These are phyloP conservation scores for Penicillium psychrofluorescens DNA, from an alignment of 495 filamentous ascomycete species.

Conservation along the genomic window DNA sequence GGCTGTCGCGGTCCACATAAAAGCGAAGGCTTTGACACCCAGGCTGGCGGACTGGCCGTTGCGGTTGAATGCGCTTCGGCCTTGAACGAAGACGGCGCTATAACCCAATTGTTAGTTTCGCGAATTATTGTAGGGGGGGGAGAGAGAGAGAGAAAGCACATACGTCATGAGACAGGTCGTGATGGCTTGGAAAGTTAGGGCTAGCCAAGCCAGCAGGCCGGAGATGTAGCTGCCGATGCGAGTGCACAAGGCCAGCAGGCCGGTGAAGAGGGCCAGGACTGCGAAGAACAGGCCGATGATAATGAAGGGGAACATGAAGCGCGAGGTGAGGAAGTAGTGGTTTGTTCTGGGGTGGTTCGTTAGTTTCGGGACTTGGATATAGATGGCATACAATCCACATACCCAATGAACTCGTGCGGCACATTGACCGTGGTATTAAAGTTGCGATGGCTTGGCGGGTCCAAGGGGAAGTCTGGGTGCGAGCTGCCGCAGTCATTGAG, in stretches of 20 bases:
- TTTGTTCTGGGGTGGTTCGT: constrained; percentile 28
- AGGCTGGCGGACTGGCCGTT: constrained; percentile 52
- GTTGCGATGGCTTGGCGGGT: constrained; percentile 50
- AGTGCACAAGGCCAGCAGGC: constrained; percentile 54
- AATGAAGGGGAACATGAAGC: constrained; percentile 69
- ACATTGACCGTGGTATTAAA: constrained; percentile 52
- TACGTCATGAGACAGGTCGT: constrained; percentile 65
- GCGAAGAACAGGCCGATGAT: constrained; percentile 63
- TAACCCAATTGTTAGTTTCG: background rate
- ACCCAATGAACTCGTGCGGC: constrained; percentile 49
- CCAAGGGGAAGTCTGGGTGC: constrained; percentile 56
- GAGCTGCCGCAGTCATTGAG: constrained; percentile 48
- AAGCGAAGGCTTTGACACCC: constrained; percentile 70
- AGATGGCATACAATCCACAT: constrained; percentile 7
- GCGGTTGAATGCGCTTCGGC: constrained; percentile 59
- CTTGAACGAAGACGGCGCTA: constrained; percentile 69
- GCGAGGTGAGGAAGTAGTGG: constrained; percentile 56
- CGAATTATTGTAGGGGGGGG: background rate
- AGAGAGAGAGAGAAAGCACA: constrained; percentile 17
- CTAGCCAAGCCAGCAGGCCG: constrained; percentile 45
- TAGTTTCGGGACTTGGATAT: no score
- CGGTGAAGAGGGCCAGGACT: constrained; percentile 50
- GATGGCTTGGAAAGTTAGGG: constrained; percentile 56
- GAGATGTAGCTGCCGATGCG: constrained; percentile 54
- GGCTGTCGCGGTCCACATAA: constrained; percentile 75